Base-by-base conservation (phyloP, 345 rosid genomes). In the Jatropha curcas region DNA sequence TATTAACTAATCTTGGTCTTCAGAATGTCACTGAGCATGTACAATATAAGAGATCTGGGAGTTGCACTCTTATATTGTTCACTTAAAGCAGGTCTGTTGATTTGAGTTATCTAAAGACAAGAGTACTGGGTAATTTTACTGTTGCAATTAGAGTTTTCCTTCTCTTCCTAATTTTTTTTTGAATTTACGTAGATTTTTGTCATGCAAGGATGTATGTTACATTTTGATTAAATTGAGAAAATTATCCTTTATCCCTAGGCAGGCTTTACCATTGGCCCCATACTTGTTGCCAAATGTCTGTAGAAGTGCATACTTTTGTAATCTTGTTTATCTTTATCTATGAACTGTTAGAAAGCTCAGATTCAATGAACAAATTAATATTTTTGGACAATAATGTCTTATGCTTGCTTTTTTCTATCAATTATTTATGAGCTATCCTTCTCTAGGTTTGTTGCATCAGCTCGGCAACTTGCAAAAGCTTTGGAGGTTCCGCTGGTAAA, bases 401-500 rank as follows among this genome's bases (percentile, higher is more conserved):
- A 12, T 58, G 41, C 17, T 14, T 50, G 56, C 1, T 16, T 43
- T 8, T 62, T 60, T 43, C 20, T 57, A 5, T 68, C 19, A 17
- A 7, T 53, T 67, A 30, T 33, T 76, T 34, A 66, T 60, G 22
- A 61, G 60, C 51, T 76, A 48, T 75, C 71, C 59, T 72, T 55
- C 39, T 73, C 55, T 67, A 96, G 99, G 94, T 91, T 96, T 90
- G 93, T 93, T 78, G 85, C 96, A 51, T 91, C 99, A 51, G 97
- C 99, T 68, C 92, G 98, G 70, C 99, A 96, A 82, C 85, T 93
- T 77, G 99, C 95, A 59, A 96, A 96, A 81, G 93, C 97, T 56
- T 84, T 96, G 73, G 99, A 96, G 82, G 98, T 93, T 70, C 99
- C 97, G 28, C 82, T 96, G 76, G 99, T 96, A 62, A 96, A 96